phyloP scores from a whole-genome alignment of 2,329 filamentous ascomycete species.

The Hymenoscyphus fructigenus region DNA sequence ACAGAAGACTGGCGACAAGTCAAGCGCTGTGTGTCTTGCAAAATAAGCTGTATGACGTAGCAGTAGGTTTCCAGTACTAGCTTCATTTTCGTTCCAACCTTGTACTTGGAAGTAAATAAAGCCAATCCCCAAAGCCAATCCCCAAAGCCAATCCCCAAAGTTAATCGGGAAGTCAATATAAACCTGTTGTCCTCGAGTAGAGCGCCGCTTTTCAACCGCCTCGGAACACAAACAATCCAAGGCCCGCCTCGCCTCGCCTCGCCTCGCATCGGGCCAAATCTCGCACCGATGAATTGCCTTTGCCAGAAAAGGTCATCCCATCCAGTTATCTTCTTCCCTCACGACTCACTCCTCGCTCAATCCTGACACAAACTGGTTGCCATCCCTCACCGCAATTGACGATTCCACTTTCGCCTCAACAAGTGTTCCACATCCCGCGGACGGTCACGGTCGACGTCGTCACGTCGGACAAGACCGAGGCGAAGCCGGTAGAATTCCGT shows the following conservation, averaged over 20 bases:
- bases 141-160: too few species aligned
- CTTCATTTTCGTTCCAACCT: too few species aligned
- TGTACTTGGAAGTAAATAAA: too few species aligned
- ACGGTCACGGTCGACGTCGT: background rate
- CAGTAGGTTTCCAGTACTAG: too few species aligned
- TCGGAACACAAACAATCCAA: background rate
- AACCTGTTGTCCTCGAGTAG: too few species aligned
- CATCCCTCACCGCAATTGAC: background rate
- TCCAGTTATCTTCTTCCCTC: background rate
- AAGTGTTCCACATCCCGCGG: background rate
- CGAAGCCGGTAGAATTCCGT: background rate
- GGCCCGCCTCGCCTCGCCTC: background rate
- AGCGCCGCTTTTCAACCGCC: too few species aligned
- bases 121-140: too few species aligned
- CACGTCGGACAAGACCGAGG: slow-evolving; percentile 1
- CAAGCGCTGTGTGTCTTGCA: too few species aligned
- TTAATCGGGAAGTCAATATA: background rate
- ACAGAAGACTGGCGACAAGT: too few species aligned
- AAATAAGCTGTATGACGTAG: too few species aligned
- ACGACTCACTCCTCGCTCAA: background rate
- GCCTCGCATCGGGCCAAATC: background rate
- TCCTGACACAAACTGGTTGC: background rate
- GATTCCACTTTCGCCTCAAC: background rate
- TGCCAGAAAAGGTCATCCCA: background rate
- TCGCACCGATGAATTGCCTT: slow-evolving; percentile 4